phyloP scores from a whole-genome alignment of 345 rosid genomes.

The Adansonia digitata region DNA sequence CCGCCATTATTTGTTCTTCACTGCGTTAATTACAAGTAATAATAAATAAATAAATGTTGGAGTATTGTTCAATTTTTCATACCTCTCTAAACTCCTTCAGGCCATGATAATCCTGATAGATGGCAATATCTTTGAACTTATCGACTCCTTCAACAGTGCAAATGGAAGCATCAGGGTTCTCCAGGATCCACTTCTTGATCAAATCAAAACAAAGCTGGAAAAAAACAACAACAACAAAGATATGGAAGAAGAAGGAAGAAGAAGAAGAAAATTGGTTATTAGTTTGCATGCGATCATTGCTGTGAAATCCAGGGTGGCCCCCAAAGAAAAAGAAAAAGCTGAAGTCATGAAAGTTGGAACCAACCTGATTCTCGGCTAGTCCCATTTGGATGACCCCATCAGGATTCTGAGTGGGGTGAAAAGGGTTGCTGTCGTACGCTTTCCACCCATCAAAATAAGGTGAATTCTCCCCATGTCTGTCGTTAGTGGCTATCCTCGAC shows the following conservation, averaged over 20 bases:
- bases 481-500: constrained; percentile 55
- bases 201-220: constrained; percentile 64
- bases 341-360: background rate
- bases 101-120: constrained; percentile 87
- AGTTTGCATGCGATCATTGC: background rate
- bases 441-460: constrained; percentile 88
- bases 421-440: constrained; percentile 67
- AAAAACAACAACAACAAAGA: background rate
- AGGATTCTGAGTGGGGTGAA: constrained; percentile 48
- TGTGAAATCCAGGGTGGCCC: background rate
- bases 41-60: background rate
- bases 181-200: constrained; percentile 56
- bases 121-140: constrained; percentile 58
- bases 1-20: background rate
- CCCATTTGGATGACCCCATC: constrained; percentile 87
- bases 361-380: constrained; percentile 81
- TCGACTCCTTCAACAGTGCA: constrained; percentile 62
- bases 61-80: background rate
- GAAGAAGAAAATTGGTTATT: background rate
- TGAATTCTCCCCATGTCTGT: constrained; percentile 67
- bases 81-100: constrained; percentile 63
- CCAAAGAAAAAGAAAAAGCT: background rate
- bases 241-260: no score
- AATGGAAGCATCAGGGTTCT: constrained; percentile 65
- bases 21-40: background rate